Evolutionary conservation across 2,329 filamentous ascomycete genomes (phyloP), one percentile per base, ranked within the genome.

Genomic region (Tolypocladium inflatum): DNA sequence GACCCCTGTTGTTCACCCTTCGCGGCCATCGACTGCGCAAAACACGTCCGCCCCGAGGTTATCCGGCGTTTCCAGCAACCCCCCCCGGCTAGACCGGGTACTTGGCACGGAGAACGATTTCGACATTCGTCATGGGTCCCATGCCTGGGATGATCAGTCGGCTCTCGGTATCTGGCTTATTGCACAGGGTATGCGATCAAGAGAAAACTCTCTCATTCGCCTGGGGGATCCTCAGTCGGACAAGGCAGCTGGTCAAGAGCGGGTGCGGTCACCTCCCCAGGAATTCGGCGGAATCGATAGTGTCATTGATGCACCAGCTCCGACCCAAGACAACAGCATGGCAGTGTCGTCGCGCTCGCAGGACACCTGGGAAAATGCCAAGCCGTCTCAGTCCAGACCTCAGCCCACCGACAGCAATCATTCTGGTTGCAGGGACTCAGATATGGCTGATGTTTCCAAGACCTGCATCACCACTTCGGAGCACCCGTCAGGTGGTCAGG

Each of bases 161-260:
- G 64, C 67, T 9, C 64, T 74, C 55, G 66, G 68, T 7, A 64
- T 73, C 26, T 74, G 72, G 72, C 67, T 74, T n/a, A 70, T 70
- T 39, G 66, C 71, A 9, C 72, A 74, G 57, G 63, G 65, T 9
- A 59, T 73, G 23, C 63, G 64, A 48, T 66, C 68, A 4, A 61
- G 65, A 57, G 66, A 68, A 38, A 66, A 63, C 54, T 68, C 69
- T 7, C 57, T 58, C 0, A 7, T 63, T 41, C 60, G 53, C 7
- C 37, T 60, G 15, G 63, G 64, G 11, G 55, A 66, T 50, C 33
- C 54, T 13, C 59, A 61, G 1, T 55, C 55, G 13, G 50, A 55
- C 21, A 53, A 48, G 38, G 41, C 9, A 19, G 42, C 35, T 52
- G 43, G 23, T 23, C 39, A 17, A n/a, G 51, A 59, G 10, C 33